Evolutionary conservation across 2,329 filamentous ascomycete species (phyloP).

Genomic region (Aspergillus fumigatiaffinis): DNA sequence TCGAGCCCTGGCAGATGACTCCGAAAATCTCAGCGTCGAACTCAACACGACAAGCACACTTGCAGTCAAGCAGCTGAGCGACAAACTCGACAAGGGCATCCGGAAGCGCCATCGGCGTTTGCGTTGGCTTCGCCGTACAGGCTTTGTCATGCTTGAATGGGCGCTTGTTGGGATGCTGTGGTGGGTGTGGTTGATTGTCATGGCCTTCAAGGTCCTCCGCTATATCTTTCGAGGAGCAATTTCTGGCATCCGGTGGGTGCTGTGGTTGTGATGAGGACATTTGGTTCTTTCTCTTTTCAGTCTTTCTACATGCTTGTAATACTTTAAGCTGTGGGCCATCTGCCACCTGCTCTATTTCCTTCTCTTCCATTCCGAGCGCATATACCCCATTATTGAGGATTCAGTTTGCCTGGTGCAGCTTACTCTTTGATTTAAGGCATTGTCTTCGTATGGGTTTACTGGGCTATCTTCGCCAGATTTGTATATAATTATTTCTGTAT

Average conservation of each 20-base stretch:
- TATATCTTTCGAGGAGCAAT: slow-evolving; percentile 59
- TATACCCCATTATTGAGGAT: neutral
- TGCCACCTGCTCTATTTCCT: neutral
- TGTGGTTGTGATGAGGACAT: slow-evolving; percentile 62
- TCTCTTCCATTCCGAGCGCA: neutral
- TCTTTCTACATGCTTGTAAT: neutral
- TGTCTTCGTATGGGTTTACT: neutral
- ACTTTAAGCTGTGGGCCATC: neutral
- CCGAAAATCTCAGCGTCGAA: slow-evolving; percentile 72
- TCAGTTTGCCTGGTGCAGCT: neutral
- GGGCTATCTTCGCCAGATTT: neutral
- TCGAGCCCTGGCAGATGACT: slow-evolving; percentile 67
- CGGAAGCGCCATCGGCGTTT: slow-evolving; percentile 70
- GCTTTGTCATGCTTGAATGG: slow-evolving; percentile 86
- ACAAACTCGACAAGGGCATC: slow-evolving; percentile 66
- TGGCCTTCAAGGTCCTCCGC: slow-evolving; percentile 64
- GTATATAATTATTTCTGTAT: neutral
- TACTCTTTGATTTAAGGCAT: neutral
- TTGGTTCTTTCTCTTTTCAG: neutral
- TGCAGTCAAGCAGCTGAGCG: slow-evolving; percentile 73
- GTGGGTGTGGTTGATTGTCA: slow-evolving; percentile 88
- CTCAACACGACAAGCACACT: slow-evolving; percentile 73
- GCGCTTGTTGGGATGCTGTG: slow-evolving; percentile 83
- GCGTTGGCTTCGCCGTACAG: slow-evolving; percentile 68
- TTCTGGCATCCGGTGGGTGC: slow-evolving; percentile 68